Evolutionary conservation across 768 basidiomycete species (phyloP).

Genomic region (Pulveroboletus sp.): DNA sequence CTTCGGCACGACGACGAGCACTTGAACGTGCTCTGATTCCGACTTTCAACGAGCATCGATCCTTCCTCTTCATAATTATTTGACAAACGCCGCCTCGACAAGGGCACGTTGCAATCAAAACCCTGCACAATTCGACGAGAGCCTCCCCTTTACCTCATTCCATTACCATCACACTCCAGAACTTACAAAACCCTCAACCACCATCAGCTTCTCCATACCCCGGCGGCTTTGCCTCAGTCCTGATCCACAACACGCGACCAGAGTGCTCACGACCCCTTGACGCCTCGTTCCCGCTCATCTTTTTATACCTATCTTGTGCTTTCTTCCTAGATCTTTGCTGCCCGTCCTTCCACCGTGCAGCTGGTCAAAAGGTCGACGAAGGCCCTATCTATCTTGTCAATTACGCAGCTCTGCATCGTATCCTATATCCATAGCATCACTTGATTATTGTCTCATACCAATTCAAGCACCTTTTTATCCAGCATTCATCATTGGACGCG

Average conservation of each 20-base stretch:
- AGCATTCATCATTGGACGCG: conserved; percentile 41
- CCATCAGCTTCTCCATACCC: conserved; percentile 29
- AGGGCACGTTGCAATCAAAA: conserved; percentile 83
- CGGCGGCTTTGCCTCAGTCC: conserved; percentile 25
- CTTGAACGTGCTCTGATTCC: conserved; percentile 20
- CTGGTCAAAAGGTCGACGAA: conserved; percentile 35
- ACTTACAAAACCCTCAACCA: conserved; percentile 35
- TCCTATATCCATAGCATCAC: conserved; percentile 39
- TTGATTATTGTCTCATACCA: conserved; percentile 48
- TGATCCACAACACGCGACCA: conserved; percentile 37
- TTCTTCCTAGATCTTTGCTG: conserved; percentile 36
- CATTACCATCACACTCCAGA: conserved; percentile 33
- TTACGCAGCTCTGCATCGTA: conserved; percentile 37
- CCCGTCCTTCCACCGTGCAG: conserved; percentile 32
- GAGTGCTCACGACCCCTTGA: conserved; percentile 54
- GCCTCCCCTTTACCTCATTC: conserved; percentile 60
- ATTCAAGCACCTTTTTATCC: conserved; percentile 43
- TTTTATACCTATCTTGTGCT: conserved; percentile 54
- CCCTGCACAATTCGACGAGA: conserved; percentile 40
- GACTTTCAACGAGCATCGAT: conserved; percentile 14
- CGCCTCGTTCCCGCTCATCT: conserved; percentile 39
- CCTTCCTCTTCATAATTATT: conserved; percentile 33
- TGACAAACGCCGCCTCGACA: conserved; percentile 49
- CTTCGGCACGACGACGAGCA: conserved; percentile 11
- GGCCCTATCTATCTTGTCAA: conserved; percentile 36